phyloP scores from a whole-genome alignment of 148 eudicot species.

The Limonium bicolor region DNA sequence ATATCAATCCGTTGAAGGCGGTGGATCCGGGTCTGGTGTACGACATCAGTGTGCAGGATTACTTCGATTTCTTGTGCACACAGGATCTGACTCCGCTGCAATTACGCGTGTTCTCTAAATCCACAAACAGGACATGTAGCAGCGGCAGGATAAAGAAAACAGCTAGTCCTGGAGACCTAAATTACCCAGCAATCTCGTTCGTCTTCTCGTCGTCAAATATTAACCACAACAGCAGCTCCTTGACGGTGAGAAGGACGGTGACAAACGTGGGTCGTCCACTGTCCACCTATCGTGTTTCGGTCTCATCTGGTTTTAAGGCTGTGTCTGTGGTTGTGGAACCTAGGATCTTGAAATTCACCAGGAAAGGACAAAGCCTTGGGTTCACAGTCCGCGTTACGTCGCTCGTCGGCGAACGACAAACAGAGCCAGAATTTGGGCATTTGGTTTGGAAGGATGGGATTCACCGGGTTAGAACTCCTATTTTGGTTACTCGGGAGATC shows the following conservation, averaged over 20 bases:
- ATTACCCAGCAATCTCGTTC: conserved; percentile 16
- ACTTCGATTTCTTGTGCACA: conserved; percentile 12
- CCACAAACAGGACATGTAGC: no score
- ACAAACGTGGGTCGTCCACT: conserved; percentile 9
- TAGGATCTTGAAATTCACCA: neutral
- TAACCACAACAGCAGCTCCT: neutral
- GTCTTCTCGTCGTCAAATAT: neutral
- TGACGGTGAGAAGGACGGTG: conserved; percentile 7
- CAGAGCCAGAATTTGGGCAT: no score
- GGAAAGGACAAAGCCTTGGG: no score
- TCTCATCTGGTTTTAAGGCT: no score
- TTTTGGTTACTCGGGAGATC: no score
- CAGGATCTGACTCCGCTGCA: neutral
- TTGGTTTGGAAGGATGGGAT: no score
- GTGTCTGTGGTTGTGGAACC: neutral
- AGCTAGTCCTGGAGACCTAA: conserved; percentile 8
- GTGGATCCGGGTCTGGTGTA: conserved; percentile 19
- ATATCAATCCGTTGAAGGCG: conserved; percentile 18
- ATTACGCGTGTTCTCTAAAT: neutral
- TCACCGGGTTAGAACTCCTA: no score
- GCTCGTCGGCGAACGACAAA: no score
- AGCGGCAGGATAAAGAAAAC: neutral
- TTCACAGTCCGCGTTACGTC: no score
- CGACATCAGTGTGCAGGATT: conserved; percentile 10
- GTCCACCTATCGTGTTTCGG: neutral